Evolutionary conservation across 768 basidiomycete genomes (phyloP).

Genomic region (Hemileccinum rubropunctum): DNA sequence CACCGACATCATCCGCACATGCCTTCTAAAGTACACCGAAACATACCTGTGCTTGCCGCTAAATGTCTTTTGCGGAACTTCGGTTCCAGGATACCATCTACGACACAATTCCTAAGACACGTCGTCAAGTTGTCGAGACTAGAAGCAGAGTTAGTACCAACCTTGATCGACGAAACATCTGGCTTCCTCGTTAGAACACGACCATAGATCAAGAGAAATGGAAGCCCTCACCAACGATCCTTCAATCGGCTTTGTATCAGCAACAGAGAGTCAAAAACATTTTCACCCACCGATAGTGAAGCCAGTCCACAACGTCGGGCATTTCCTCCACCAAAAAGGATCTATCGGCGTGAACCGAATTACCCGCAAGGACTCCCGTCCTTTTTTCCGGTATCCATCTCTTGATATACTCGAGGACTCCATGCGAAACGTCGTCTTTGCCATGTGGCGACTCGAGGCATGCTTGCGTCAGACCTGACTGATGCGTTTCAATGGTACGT

Average conservation of each 20-base stretch:
- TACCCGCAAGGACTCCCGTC: slow-evolving; percentile 78
- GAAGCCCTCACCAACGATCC: slow-evolving; percentile 63
- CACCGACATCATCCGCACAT: neutral
- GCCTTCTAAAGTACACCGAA: neutral
- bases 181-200: neutral
- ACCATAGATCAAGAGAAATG: neutral
- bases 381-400: slow-evolving; percentile 73
- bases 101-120: slow-evolving; percentile 61
- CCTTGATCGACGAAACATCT: slow-evolving; percentile 89
- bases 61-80: slow-evolving; percentile 20
- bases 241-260: slow-evolving; percentile 22
- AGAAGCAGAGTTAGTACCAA: slow-evolving; percentile 15
- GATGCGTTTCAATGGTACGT: neutral
- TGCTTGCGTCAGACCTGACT: slow-evolving; percentile 82
- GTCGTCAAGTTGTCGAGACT: neutral
- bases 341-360: slow-evolving; percentile 80
- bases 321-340: slow-evolving; percentile 72
- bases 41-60: slow-evolving; percentile 59
- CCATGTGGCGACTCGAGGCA: slow-evolving; percentile 72
- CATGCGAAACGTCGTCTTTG: slow-evolving; percentile 53
- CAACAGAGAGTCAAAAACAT: neutral
- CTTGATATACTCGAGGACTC: slow-evolving; percentile 76
- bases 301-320: slow-evolving; percentile 75
- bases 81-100: slow-evolving; percentile 60
- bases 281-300: slow-evolving; percentile 67